Evolutionary conservation across 2,329 filamentous ascomycete species (phyloP), one percentile per base, ranked within the genome.

Genomic region (Phyllosticta paracitricarpa): DNA sequence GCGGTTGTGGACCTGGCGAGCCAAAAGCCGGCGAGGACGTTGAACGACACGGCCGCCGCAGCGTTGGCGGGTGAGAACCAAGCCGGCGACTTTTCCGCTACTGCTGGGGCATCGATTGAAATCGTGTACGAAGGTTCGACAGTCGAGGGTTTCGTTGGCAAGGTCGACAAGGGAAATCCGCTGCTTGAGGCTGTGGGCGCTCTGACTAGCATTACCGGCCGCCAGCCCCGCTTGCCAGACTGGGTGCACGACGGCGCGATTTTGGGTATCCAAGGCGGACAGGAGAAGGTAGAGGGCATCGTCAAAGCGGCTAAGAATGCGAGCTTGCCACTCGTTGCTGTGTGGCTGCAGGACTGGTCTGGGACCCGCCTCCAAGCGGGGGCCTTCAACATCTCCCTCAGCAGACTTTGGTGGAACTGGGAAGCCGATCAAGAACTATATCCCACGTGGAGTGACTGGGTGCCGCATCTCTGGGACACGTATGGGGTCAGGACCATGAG

Each of bases 351-450:
- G 59, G 72, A 74, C 61, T 74, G 72, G 73, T 69, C 66, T 35
- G 72, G 72, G 1, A 74, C 72, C 8, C 71, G 73, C 54, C 62
- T 65, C 7, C 72, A 75, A 58, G 63, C 66, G 4, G 72, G 69
- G 14, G 70, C 72, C 7, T 66, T 68, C 52, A 71, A 71, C 58
- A 68, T 75, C 40, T 72, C 70, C 7, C 35, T 58, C 51, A 61
- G 59, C 17, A 67, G 73, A 30, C 67, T 75, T 2, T 74, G 72
- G 72, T 75, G 72, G 73, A 75, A 75, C 61, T 75, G 72, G 72
- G 73, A 75, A 62, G 66, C 69, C 19, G 72, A 75, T 58, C 64
- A 65, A 9, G 59, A 64, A 4, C 67, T 74, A 1, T 75, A 75
- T 59, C 73, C 73, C 0, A 68, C 64, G 1, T 75, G 71, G 72